phyloP scores from a whole-genome alignment of 2,329 filamentous ascomycete species.

The Talaromyces sp. region DNA sequence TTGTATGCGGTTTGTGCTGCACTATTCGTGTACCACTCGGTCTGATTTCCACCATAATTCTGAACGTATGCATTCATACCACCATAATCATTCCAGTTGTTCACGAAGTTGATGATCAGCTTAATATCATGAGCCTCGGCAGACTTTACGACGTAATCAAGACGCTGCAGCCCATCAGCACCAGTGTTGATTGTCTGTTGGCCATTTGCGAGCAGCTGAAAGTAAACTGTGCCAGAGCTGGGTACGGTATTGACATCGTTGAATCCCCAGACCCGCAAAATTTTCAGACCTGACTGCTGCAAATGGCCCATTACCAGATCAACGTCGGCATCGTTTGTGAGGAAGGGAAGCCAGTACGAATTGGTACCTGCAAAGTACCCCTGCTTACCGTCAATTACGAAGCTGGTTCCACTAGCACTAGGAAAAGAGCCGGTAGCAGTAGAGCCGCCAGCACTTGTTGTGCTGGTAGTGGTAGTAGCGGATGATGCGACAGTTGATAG shows the following conservation, averaged over 20 bases:
- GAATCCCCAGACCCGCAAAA: conserved; percentile 55
- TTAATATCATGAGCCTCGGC: conserved; percentile 60
- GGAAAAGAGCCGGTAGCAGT: conserved; percentile 19
- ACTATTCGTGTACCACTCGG: conserved; percentile 57
- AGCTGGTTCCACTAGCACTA: conserved; percentile 28
- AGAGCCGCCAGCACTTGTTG: background rate
- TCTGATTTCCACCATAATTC: conserved; percentile 53
- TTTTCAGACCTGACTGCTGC: conserved; percentile 43
- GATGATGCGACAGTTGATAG: background rate
- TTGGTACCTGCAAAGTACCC: conserved; percentile 51
- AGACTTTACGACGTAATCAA: conserved; percentile 61
- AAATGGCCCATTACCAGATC: conserved; percentile 38
- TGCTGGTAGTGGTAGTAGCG: background rate
- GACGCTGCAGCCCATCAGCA: conserved; percentile 58
- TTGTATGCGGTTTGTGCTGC: conserved; percentile 58
- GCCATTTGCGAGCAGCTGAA: conserved; percentile 38
- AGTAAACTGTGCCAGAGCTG: conserved; percentile 45
- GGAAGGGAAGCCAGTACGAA: conserved; percentile 52
- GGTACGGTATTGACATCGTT: conserved; percentile 46
- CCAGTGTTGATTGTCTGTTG: conserved; percentile 59
- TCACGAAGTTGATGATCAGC: conserved; percentile 57
- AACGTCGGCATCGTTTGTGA: conserved; percentile 50
- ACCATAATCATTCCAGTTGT: conserved; percentile 67
- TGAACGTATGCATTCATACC: conserved; percentile 59
- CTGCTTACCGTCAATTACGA: conserved; percentile 39